Evolutionary conservation across 768 basidiomycete species (phyloP), one percentile per base, ranked within the genome.

Genomic region (Trametes cinnabarina): DNA sequence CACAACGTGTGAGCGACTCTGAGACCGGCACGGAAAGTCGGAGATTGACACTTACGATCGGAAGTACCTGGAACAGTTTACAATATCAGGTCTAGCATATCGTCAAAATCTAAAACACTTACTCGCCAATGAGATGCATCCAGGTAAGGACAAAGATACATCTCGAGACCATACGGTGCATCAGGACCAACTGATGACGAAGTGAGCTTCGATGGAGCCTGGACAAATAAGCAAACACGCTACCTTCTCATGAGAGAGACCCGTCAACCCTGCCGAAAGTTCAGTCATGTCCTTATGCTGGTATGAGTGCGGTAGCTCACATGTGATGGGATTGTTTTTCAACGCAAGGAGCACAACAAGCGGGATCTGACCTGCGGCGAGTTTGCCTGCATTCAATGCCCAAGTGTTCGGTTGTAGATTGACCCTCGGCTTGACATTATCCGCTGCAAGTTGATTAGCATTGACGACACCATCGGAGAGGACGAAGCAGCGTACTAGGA

Each of bases 251-350:
- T 84, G 82, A 9, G 79, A 69, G 34, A 85, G 68, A 4, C 83
- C 82, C 11, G 81, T 84, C 47, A 83, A 48, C 65, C 73, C 81
- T 82, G 41, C 19, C 20, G 34, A 17, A 20, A 25, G 26, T 22
- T 46, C 12, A 15, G 44, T 10, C 25, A 7, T 15, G 20, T 11
- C 17, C 14, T 28, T 3, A 20, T 47, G 17, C 35, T 28, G 19
- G 9, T 11, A 22, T 19, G 23, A 12, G 17, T 12, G 26, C 20
- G 17, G 20, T 19, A 12, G 47, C 53, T 40, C 58, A 68, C 65
- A 78, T 76, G 76, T 37, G 78, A 82, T 58, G 28, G 80, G 58
- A 58, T 81, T 83, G 66, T 84, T 84, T 71, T 83, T 84, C 37
- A 76, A 76, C 1, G 80, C 78, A 4, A 84, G 71, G 11, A 77